Evolutionary conservation across 176 grass and related monocot genomes (phyloP), one percentile per base, ranked within the genome.

Genomic region (barley (Hordeum vulgare)): DNA sequence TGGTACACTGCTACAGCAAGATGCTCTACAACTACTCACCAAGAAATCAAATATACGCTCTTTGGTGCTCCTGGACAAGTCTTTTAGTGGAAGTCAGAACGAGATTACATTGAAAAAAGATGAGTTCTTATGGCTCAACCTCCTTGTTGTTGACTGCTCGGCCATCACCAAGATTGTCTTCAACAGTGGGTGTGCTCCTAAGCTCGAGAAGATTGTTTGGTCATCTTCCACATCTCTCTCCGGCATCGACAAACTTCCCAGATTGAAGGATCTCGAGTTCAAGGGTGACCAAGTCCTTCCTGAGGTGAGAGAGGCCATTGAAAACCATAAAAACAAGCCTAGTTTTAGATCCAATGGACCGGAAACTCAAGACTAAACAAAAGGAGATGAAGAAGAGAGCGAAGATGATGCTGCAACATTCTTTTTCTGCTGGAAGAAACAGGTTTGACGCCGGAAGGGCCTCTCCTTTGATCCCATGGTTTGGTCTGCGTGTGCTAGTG

Each of bases 251-350:
- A 18, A 80, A 1, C 77, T 86, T 65, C 23, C 28, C 0, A 9
- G 17, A 25, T 57, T 80, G 77, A 80, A 80, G 33, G 68, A 80
- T 56, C 29, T 86, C 11, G 41, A 80, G 67, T 41, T 74, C 31
- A 74, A 53, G 0, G 76, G 66, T 37, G 7, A 40, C 0, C 0
- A 0, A 64, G 17, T 80, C 41, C 11, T 24, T 5, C 0, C 2
- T 1, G 41, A 86, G 31, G 59, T 85, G 40, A 26, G 20, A 12
- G 0, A 7, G 24, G 36, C 15, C 2, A 18, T 78, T 47, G 8
- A 60, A 3, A 44, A 58, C 0, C 37, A 25, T 24, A 4, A 36
- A 37, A 69, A 61, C 14, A 59, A 12, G 21, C 20, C 5, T 35
- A 31, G 29, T 9, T 44, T 77, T 42, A 85, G 5, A 84, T 15